Evolutionary conservation across 2,329 filamentous ascomycete species (phyloP).

Genomic region (Fusarium sp.): DNA sequence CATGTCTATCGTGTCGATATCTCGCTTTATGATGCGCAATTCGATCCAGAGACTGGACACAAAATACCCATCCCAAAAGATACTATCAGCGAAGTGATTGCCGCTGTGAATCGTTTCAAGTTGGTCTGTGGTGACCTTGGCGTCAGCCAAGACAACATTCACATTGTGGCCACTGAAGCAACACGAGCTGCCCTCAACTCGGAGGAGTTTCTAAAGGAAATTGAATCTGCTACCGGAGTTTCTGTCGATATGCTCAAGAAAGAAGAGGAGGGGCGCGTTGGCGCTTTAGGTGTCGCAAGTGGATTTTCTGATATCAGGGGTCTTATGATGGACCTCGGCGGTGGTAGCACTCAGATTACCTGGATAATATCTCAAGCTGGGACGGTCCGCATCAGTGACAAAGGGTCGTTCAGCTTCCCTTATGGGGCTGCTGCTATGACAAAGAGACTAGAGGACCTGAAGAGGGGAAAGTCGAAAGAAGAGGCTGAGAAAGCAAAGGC

Average conservation of each 20-base stretch:
- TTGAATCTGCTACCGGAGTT: constrained; percentile 8
- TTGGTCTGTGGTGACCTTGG: constrained; percentile 22
- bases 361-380: constrained; percentile 29
- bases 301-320: constrained; percentile 25
- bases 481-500: constrained; percentile 23
- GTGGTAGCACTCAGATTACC: constrained; percentile 31
- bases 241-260: constrained; percentile 18
- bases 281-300: constrained; percentile 23
- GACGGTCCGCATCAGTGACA: constrained; percentile 27
- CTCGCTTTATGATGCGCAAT: constrained; percentile 32
- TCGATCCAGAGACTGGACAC: constrained; percentile 22
- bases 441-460: constrained; percentile 13
- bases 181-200: constrained; percentile 30
- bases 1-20: constrained; percentile 32
- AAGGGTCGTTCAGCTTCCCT: constrained; percentile 24
- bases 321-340: constrained; percentile 30
- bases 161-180: constrained; percentile 27
- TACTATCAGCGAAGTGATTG: constrained; percentile 19
- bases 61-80: constrained; percentile 18
- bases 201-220: constrained; percentile 14
- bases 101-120: constrained; percentile 26
- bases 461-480: constrained; percentile 19
- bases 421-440: constrained; percentile 28
- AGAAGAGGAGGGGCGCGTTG: constrained; percentile 28
- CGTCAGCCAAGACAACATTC: constrained; percentile 14